Base-by-base conservation (phyloP, 192 early-diverging fungal species). In the Diversispora eburnea region DNA sequence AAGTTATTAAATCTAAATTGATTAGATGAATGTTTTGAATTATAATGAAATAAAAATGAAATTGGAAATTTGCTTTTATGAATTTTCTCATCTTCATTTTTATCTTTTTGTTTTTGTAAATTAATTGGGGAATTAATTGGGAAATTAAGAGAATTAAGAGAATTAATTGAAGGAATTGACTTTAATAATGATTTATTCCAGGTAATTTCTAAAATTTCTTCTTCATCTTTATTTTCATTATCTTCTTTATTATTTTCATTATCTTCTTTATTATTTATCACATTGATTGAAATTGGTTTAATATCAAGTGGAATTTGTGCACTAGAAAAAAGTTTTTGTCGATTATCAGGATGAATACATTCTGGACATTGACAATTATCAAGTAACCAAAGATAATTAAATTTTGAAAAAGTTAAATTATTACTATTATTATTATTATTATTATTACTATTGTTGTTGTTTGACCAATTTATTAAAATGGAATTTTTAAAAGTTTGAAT, bases 291-390 rank as follows among this genome's bases (percentile, higher is more conserved):
- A 13, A 45, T 45, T 33, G 82, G 79, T 10, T 49, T 52, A 51
- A 86, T 81, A 72, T 86, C 80, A 19, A 86, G 54, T 3, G 82
- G 82, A 17, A 88, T 62, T 51, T 88, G 78, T 5, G 83, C 79
- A 5, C 76, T 84, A 0, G 84, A 83, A 49, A 88, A 87, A 8
- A 87, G 67, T 68, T 88, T 89, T 70, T 89, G 88, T 8, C 80
- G 78, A 47, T 73, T 89, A 8, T 77, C 64, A 7, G 86, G 84
- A 70, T 89, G 88, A 47, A 89, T 67, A 73, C 88, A 89, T 5
- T 68, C 64, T 9, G 84, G 73, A 52, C 88, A 89, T 17, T 76
- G 85, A 68, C 88, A 89, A 57, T 87, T 87, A 68, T 89, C 88
- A 52, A 86, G 76, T 20, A 89, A 82, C 88, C 88, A 89, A 25